These are phyloP conservation scores for Acanthamoeba royreba DNA, from an alignment of 208 protist species.

Conservation along the genomic window DNA sequence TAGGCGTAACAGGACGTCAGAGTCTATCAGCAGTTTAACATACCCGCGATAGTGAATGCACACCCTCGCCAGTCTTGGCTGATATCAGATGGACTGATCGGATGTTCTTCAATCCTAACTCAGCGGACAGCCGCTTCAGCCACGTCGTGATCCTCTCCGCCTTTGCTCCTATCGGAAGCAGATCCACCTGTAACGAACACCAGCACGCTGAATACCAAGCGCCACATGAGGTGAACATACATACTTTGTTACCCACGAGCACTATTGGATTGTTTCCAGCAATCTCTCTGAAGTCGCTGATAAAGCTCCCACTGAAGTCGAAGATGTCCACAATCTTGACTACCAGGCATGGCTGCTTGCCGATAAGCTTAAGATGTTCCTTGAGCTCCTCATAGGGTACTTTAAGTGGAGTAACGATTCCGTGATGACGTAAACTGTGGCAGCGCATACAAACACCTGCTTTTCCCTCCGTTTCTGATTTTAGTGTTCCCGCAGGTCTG, in stretches of 20 bases:
- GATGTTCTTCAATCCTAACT: slow-evolving; percentile 8
- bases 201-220: background rate
- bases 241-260: slow-evolving; percentile 56
- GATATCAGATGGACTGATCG: background rate
- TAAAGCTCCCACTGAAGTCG: slow-evolving; percentile 60
- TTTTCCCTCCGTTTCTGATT: background rate
- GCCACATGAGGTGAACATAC: no score
- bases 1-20: background rate
- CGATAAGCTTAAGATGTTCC: slow-evolving; percentile 31
- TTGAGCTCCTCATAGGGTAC: slow-evolving; percentile 54
- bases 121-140: background rate
- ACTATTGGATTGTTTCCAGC: slow-evolving; percentile 57
- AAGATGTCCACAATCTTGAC: slow-evolving; percentile 65
- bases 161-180: background rate
- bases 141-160: background rate
- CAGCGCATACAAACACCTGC: slow-evolving; percentile 52
- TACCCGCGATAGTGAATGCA: background rate
- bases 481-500: background rate
- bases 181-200: background rate
- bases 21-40: background rate
- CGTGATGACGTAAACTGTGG: slow-evolving; percentile 58
- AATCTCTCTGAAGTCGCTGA: slow-evolving; percentile 49
- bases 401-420: slow-evolving; percentile 39
- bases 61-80: slow-evolving; percentile 7
- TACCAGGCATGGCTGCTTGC: slow-evolving; percentile 49